Evolutionary conservation across 2,329 filamentous ascomycete species (phyloP), one percentile per base, ranked within the genome.

Genomic region (Cercospora zeae-maydis): DNA sequence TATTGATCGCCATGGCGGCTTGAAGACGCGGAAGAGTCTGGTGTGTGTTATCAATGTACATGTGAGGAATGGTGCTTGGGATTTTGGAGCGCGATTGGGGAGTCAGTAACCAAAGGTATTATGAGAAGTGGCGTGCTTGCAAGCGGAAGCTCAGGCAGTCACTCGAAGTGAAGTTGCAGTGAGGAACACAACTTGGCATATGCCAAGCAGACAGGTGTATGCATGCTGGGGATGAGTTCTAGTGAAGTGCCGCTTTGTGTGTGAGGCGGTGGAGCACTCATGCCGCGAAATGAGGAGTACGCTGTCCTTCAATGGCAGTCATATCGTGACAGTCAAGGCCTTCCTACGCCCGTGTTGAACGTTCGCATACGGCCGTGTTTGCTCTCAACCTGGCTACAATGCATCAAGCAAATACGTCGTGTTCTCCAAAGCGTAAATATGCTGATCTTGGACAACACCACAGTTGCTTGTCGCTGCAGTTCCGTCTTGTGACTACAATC

Each of bases 1-100:
- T 59, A 21, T 64, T 53, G 14, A 69, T 45, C 19, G 63, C 69
- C 69, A 72, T 72, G 4, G 24, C 16, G 21, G 24, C 34, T 31
- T n/a, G n/a, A n/a, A n/a, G n/a, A n/a, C n/a, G n/a, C n/a, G n/a
- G n/a, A n/a, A n/a, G n/a, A n/a, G n/a, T n/a, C n/a, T n/a, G n/a
- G n/a, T n/a, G n/a, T n/a, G n/a, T n/a, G n/a, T n/a, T 14, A 14
- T 34, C 33, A n/a, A n/a, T 19, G n/a, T 24, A 47, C 6, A n/a
- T 19, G 39, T 47, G 39, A 27, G 24, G 24, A 27, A 27, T 24
- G 21, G 14, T 24, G 39, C 8, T 7, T 9, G 6, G 39, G 7
- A n/a, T 21, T 47, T 47, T 47, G 2, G 39, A 19, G 39, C 19
- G 39, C 24, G 24, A 6, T 27, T 27, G 24, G 6, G 3, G 6